Base-by-base conservation (phyloP, 805 yeast genomes). In the Kodamaea restingae region DNA sequence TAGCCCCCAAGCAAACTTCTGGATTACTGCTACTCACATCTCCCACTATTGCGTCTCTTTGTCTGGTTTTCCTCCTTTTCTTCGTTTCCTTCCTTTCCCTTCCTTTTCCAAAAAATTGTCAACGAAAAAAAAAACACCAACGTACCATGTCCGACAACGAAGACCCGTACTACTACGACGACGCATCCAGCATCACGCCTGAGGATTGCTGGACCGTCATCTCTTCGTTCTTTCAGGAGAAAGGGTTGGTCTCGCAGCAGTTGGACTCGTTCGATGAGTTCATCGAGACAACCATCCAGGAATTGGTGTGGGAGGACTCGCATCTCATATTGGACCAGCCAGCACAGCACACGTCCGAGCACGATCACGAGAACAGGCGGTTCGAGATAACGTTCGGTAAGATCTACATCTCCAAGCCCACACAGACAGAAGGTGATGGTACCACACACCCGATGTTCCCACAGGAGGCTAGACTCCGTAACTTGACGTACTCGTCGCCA, bases 161-260 rank as follows among this genome's bases (percentile, higher is more conserved):
- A 39, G 90, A 84, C 61, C 84, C 81, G 36, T 84, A 86, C 61
- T 81, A 80, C 59, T 90, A 83, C 51, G 81, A 75, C 47, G 86
- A 77, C 46, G 76, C 75, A 44, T 77, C 82, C 56, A 51, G 51
- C 46, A 87, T 93, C 67, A 88, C 98, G 22, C 86, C 96, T 20
- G 98, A 93, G 70, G 98, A 93, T 73, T 93, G 98, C 67, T 93
- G 99, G 99, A 83, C 95, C 22, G 98, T 93, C 46, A 93, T 93
- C 50, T 84, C 96, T 20, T 79, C 98, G 12, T 93, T 93, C 65
- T 93, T 93, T 74, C 88, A 84, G 66, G 95, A 90, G 58, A 91
- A 90, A 60, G 98, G 98, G 44, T 75, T 93, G 50, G 99, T 93
- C 20, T 88, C 98, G 17, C 98, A 93, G 68, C 99, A 93, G 72